Evolutionary conservation across 2,329 filamentous ascomycete species (phyloP), one percentile per base, ranked within the genome.

Genomic region (Fusarium sp.): DNA sequence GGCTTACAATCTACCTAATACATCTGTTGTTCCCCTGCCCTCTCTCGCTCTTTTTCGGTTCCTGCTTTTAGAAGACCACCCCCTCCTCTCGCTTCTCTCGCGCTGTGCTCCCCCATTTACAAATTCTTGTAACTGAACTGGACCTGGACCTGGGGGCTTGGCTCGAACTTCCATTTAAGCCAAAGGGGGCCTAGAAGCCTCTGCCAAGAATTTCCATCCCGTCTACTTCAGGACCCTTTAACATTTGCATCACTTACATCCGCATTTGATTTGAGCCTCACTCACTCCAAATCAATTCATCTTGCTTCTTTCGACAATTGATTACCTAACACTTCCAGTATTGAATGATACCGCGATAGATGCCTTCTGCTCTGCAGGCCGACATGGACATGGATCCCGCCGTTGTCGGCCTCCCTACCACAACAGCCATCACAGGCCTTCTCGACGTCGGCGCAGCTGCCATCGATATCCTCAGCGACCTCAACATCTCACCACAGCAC

Each of bases 371-470:
- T 61, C 69, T 75, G 69, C 72, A 73, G 69, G 72, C 72, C 69
- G 64, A 73, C 72, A 71, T 73, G 65, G 72, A 73, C 72, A 75
- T 73, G 65, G 72, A 75, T 59, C 56, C 58, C 57, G 38, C 66
- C 69, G 69, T 68, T 49, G 74, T 75, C 67, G 72, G 76, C 64
- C 77, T 83, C 54, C 79, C 80, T 52, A 80, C 81, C 56, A 79
- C 79, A n/a, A 80, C 80, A 18, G 81, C 81, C 79, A 80, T 82
- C 65, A 77, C 80, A 46, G 82, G 82, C 76, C 79, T 83, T 60
- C 69, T 83, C 53, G 80, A 80, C 44, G 81, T 82, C 43, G 79
- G 80, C 65, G 79, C 79, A 69, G 79, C 78, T 44, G 74, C 78
- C 43, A 80, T 81, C 72, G 81, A 83, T 68, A 75, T 75, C 18